Conservation (phyloP, 140 eudicot species). For the Oenanthe javanica region DNA sequence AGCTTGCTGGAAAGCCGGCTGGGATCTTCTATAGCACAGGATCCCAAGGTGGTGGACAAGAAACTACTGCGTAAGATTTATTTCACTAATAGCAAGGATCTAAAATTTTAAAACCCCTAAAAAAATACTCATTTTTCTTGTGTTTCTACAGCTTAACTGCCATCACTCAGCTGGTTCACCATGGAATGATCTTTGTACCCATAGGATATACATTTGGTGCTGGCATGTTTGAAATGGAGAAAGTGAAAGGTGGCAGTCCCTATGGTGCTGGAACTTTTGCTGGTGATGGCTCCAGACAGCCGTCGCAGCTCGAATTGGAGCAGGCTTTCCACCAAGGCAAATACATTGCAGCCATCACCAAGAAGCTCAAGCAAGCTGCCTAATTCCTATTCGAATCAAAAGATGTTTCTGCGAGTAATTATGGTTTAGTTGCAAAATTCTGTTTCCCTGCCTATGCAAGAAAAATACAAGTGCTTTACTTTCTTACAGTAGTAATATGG, state of each 20-base stretch:
- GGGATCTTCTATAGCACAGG: conserved; percentile 80
- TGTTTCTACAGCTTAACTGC: conserved; percentile 56
- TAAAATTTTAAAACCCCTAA: background rate
- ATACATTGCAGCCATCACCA: conserved; percentile 58
- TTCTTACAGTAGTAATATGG: conserved; percentile 6
- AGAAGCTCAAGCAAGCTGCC: conserved; percentile 62
- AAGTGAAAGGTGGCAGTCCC: too few relatives aligned
- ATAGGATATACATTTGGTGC: too few relatives aligned
- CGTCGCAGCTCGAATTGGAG: conserved; percentile 61
- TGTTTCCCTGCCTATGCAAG: background rate
- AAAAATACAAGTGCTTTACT: background rate
- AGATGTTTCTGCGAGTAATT: background rate
- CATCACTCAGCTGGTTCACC: conserved; percentile 82
- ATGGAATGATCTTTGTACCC: conserved; percentile 85
- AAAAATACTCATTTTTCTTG: background rate
- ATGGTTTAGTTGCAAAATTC: background rate
- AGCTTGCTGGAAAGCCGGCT: conserved; percentile 87
- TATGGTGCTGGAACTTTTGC: too few relatives aligned
- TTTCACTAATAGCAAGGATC: background rate
- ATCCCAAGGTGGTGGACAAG: conserved; percentile 86
- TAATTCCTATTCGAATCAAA: background rate
- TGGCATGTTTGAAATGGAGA: too few relatives aligned
- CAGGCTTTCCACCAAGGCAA: conserved; percentile 86
- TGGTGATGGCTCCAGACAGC: conserved; percentile 85
- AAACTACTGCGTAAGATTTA: conserved; percentile 63